These are phyloP conservation scores for Emergomyces africanus DNA, from an alignment of 2,329 filamentous ascomycete species.

Conservation along the genomic window DNA sequence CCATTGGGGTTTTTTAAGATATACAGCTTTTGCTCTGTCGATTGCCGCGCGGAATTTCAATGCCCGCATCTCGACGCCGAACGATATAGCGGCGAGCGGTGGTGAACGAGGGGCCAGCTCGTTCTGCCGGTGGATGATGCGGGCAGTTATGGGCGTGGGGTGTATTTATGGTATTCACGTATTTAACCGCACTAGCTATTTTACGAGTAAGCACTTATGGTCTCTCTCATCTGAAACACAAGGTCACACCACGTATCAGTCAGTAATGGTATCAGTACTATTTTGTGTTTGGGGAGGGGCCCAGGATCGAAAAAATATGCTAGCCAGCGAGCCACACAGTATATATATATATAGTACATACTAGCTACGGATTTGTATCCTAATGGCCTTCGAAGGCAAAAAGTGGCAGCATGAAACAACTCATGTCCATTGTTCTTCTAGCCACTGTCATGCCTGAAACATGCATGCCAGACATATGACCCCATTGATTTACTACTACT, in stretches of 20 bases:
- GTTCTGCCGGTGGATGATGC: background rate
- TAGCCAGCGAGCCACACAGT: background rate
- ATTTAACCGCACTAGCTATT: no score
- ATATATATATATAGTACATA: no score
- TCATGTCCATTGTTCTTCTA: no score
- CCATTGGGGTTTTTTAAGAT: slow-evolving; percentile 3
- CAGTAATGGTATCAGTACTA: no score
- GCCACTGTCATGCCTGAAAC: background rate
- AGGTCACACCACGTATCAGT: no score
- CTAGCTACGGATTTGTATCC: background rate
- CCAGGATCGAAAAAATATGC: background rate
- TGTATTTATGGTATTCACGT: background rate
- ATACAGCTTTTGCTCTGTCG: slow-evolving; percentile 10
- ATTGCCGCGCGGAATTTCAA: slow-evolving; percentile 8
- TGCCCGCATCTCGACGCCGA: slow-evolving; percentile 8
- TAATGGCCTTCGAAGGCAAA: background rate
- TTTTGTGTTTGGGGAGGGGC: background rate
- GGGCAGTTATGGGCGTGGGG: background rate
- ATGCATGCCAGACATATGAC: background rate
- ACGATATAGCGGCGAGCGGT: slow-evolving; percentile 2
- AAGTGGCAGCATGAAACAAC: background rate
- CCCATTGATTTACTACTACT: background rate
- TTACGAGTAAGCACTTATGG: no score
- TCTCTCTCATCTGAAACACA: no score
- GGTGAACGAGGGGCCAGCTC: background rate